Evolutionary conservation across 176 grass and related monocot genomes (phyloP).

Genomic region (Zea luxurians): DNA sequence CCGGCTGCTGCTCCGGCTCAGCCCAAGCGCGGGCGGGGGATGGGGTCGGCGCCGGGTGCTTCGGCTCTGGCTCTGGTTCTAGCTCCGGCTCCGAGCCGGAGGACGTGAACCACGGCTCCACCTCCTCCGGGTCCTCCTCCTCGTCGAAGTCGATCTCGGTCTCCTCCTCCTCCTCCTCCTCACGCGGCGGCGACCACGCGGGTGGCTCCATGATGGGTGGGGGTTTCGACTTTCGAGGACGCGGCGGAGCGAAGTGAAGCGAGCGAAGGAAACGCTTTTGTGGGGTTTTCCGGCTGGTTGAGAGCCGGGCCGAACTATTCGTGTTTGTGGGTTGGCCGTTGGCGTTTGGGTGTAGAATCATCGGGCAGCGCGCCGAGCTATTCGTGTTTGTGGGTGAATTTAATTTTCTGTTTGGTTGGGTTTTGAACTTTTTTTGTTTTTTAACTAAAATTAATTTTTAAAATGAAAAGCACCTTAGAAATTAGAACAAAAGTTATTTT

Average conservation of each 20-base stretch:
- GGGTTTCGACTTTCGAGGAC: constrained; percentile 28
- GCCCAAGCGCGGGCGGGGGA: not conserved
- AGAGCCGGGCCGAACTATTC: too few species aligned
- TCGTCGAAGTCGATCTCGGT: not conserved
- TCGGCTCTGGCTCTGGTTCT: not conserved
- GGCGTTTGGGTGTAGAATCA: too few species aligned
- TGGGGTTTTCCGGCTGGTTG: too few species aligned
- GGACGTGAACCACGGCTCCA: constrained; percentile 9
- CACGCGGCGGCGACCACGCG: not conserved
- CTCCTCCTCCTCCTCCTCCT: constrained; percentile 25
- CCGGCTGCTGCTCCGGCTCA: not conserved
- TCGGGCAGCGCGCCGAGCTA: too few species aligned
- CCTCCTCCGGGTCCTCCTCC: constrained; percentile 39
- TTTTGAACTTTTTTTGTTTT: too few species aligned
- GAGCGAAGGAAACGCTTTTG: too few species aligned
- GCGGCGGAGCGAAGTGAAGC: not conserved
- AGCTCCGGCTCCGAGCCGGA: constrained; percentile 9
- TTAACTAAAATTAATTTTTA: too few species aligned
- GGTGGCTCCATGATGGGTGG: not conserved
- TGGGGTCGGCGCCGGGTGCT: not conserved
- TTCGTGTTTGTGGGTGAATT: too few species aligned
- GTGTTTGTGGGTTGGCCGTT: too few species aligned
- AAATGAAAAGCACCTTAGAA: too few species aligned
- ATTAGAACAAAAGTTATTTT: too few species aligned
- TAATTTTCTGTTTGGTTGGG: too few species aligned